phyloP scores from a whole-genome alignment of 768 basidiomycete species.

The Termitomyces sp. region DNA sequence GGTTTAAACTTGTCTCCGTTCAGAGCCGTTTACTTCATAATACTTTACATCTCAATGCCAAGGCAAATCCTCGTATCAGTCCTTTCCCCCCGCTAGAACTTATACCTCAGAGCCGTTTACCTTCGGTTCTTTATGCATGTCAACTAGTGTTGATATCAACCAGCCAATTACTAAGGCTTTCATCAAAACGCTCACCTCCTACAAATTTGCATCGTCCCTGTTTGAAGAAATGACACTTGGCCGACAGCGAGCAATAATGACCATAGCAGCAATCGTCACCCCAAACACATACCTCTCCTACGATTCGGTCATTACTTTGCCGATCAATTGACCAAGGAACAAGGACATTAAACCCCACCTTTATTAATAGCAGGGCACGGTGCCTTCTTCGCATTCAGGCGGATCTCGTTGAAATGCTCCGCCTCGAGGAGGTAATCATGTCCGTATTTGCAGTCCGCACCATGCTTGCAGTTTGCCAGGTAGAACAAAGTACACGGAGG shows the following conservation, averaged over 20 bases:
- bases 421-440: constrained; percentile 56
- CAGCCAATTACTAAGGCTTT: background rate
- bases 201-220: constrained; percentile 57
- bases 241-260: constrained; percentile 40
- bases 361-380: constrained; percentile 59
- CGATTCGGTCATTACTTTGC: constrained; percentile 7
- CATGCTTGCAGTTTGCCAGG: constrained; percentile 56
- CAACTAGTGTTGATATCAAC: constrained; percentile 24
- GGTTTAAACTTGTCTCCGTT: constrained; percentile 15
- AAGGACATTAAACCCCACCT: constrained; percentile 29
- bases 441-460: constrained; percentile 51
- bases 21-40: background rate
- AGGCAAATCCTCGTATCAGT: background rate
- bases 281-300: constrained; percentile 54
- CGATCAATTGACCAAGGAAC: background rate
- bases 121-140: constrained; percentile 37
- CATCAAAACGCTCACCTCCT: constrained; percentile 38
- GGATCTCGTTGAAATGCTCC: constrained; percentile 50
- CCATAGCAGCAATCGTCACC: constrained; percentile 58
- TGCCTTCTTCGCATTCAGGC: constrained; percentile 52
- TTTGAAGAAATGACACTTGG: constrained; percentile 44
- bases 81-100: background rate
- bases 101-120: constrained; percentile 8
- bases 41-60: background rate
- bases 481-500: constrained; percentile 68